Evolutionary conservation across 148 eudicot species (phyloP).

Genomic region (Cornus florida): DNA sequence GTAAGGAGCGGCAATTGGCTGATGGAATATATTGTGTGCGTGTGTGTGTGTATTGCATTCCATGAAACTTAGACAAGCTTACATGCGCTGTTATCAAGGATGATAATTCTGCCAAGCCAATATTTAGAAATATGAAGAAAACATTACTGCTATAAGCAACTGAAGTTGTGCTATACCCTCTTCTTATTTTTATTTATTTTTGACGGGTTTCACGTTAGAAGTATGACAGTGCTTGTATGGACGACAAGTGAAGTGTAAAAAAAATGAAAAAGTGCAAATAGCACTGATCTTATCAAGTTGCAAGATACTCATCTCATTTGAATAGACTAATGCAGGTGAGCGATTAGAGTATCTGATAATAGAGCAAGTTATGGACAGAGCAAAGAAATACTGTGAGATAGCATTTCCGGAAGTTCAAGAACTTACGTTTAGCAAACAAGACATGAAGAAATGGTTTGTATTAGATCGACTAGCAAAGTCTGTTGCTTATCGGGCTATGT

Average conservation of each 20-base stretch:
- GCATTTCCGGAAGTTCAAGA: too few relatives aligned
- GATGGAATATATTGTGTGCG: neutral
- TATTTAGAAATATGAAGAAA: neutral
- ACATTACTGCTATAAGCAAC: neutral
- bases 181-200: neutral
- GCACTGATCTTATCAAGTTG: too few relatives aligned
- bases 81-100: neutral
- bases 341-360: too few relatives aligned
- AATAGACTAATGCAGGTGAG: too few relatives aligned
- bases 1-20: neutral
- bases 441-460: too few relatives aligned
- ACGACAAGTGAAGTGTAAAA: neutral
- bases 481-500: too few relatives aligned
- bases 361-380: too few relatives aligned
- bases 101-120: neutral
- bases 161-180: neutral
- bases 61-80: neutral
- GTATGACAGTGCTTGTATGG: neutral
- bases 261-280: neutral
- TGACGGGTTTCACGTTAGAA: neutral
- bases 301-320: neutral
- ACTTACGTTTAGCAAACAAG: too few relatives aligned
- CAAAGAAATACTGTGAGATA: too few relatives aligned
- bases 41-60: neutral
- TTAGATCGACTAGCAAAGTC: too few relatives aligned